Conservation (phyloP, 2,329 filamentous ascomycete species). For the Pleomassaria siparia region DNA sequence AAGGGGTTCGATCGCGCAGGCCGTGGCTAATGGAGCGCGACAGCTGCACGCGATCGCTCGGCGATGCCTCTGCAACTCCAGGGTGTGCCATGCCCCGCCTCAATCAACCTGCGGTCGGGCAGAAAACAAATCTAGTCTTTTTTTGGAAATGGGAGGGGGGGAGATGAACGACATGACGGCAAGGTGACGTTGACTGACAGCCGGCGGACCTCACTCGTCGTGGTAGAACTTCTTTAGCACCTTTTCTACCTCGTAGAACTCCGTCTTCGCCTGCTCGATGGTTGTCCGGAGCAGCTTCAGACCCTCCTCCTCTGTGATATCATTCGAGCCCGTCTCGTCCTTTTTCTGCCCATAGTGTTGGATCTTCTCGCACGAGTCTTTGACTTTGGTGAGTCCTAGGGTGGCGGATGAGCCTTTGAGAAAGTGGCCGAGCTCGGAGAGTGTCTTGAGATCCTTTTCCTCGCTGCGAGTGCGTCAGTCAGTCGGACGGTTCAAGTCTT, state of each 20-base stretch:
- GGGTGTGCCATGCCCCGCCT: neutral
- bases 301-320: conserved; percentile 66
- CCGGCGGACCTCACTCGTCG: conserved; percentile 42
- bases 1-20: neutral
- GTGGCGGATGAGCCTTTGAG: conserved; percentile 97
- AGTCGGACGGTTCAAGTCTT: conserved; percentile 10
- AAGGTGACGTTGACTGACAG: neutral
- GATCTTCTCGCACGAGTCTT: conserved; percentile 94
- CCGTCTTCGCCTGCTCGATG: conserved; percentile 70
- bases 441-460: conserved; percentile 66
- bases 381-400: conserved; percentile 84
- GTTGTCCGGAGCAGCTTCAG: conserved; percentile 70
- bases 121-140: conserved; percentile 2
- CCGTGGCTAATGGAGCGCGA: neutral
- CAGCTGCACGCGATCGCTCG: neutral
- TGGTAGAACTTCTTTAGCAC: conserved; percentile 72
- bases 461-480: conserved; percentile 54
- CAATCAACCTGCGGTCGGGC: neutral
- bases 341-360: conserved; percentile 86
- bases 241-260: conserved; percentile 73
- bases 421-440: conserved; percentile 89
- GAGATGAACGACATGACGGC: neutral
- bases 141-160: neutral
- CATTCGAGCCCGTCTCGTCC: conserved; percentile 70
- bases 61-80: neutral